phyloP scores from a whole-genome alignment of 73 alveolate species.

The Paramecium sexaurelia region DNA sequence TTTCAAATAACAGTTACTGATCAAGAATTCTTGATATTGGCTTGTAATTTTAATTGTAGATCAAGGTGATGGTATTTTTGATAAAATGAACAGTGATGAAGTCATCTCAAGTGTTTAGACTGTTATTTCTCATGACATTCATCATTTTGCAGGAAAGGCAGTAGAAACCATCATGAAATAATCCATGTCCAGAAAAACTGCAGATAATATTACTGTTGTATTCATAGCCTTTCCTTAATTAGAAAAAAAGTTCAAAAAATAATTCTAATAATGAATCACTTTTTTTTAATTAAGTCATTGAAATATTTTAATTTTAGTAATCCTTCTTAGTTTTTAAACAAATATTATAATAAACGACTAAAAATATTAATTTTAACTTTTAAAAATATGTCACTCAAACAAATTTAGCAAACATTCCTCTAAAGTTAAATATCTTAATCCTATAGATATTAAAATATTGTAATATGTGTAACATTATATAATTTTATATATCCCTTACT shows the following conservation, averaged over 20 bases:
- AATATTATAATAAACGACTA: too few species aligned
- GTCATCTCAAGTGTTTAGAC: slow-evolving; percentile 76
- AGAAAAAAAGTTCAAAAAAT: slow-evolving; percentile 36
- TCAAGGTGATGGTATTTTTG: slow-evolving; percentile 85
- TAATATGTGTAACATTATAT: too few species aligned
- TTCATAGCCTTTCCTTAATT: slow-evolving; percentile 72
- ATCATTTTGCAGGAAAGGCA: slow-evolving; percentile 90
- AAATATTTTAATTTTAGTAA: not conserved
- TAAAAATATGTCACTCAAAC: too few species aligned
- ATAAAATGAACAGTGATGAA: slow-evolving; percentile 77
- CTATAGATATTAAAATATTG: too few species aligned
- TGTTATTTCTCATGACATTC: slow-evolving; percentile 71
- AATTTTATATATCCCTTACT: too few species aligned
- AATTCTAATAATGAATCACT: not conserved
- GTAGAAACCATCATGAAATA: slow-evolving; percentile 92
- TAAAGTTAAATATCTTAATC: too few species aligned
- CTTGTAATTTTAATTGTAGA: slow-evolving; percentile 70
- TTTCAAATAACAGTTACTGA: slow-evolving; percentile 82
- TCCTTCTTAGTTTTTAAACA: too few species aligned
- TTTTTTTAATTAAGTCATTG: not conserved
- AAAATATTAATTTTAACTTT: too few species aligned
- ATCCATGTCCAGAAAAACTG: slow-evolving; percentile 84
- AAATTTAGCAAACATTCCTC: too few species aligned
- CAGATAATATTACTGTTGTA: slow-evolving; percentile 82
- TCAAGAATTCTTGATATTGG: slow-evolving; percentile 81